Conservation (phyloP, 345 rosid species). For the Corchorus capsularis region DNA sequence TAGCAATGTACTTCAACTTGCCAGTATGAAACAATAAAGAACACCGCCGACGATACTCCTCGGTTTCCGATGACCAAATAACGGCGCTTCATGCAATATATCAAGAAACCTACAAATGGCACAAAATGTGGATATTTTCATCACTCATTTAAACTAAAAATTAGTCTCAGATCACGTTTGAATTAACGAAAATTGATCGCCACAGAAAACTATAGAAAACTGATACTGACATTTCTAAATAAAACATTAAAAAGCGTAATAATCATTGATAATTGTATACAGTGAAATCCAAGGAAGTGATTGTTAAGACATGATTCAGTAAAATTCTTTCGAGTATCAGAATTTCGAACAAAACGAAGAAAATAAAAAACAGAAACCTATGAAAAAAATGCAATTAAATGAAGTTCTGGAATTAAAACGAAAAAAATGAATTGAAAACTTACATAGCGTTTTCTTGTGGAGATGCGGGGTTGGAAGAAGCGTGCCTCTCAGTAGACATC, state of each 20-base stretch:
- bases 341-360: not conserved
- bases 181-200: not conserved
- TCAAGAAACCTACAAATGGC: slow-evolving; percentile 69
- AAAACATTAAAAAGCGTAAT: not conserved
- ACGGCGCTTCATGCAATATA: slow-evolving; percentile 91
- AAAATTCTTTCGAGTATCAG: not conserved
- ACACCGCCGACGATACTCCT: slow-evolving; percentile 75
- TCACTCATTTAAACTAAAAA: not conserved
- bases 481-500: slow-evolving; percentile 62
- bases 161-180: not conserved
- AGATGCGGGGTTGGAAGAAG: slow-evolving; percentile 47
- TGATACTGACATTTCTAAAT: not conserved
- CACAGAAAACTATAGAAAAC: not conserved
- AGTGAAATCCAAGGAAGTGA: slow-evolving; percentile 1
- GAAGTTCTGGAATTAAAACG: too few relatives aligned
- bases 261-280: not conserved
- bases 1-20: slow-evolving; percentile 37
- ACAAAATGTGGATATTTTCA: slow-evolving; percentile 12
- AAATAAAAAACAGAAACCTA: not conserved
- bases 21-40: slow-evolving; percentile 66
- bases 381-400: not conserved
- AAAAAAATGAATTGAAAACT: slow-evolving; percentile 20
- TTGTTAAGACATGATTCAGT: not conserved
- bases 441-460: slow-evolving; percentile 64
- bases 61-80: slow-evolving; percentile 89